Evolutionary conservation across 148 eudicot species (phyloP), one percentile per base, ranked within the genome.

Genomic region (Salicornia ramosissima): DNA sequence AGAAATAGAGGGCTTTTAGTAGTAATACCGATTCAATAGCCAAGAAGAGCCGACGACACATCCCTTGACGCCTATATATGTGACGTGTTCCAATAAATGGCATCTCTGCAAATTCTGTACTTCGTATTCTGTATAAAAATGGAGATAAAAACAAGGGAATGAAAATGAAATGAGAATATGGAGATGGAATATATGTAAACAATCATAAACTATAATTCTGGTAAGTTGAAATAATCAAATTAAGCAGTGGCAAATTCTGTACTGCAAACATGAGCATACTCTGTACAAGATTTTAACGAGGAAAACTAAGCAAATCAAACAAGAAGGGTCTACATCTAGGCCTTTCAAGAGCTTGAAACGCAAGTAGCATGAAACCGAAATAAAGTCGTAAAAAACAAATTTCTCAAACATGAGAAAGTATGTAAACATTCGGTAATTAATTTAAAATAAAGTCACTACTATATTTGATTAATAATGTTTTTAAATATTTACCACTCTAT

Each of bases 51-150:
- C 90, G 97, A 19, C 96, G 88, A 69, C 91, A 89, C 99, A 95
- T 95, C 79, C 99, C 99, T 79, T 95, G 99, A 57, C 90, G 97
- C 78, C 99, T 86, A 71, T 95, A 91, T 52, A 88, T 86, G 74
- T 89, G 88, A 33, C 99, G 91, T 15, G 96, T 89, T 80, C 97
- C 99, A 75, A 95, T 95, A 75, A 84, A 95, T 56, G 99, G 99
- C 97, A 95, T 95, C 83, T 95, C 99, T 21, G 99, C 99, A 66
- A 89, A 80, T 79, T 86, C 86, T 47, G 81, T 81, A 45, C 97
- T 91, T 56, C 77, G 97, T 80, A 95, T 80, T 82, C 99, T 95
- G 83, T 70, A 40, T 50, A 73, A 40, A n/a, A 22, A 2, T 10
- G 39, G 47, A 33, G 54, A 6, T 1, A 55, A 22, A 25, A 19